phyloP scores from a whole-genome alignment of 306 rosid genomes.

The Acacia confusa region DNA sequence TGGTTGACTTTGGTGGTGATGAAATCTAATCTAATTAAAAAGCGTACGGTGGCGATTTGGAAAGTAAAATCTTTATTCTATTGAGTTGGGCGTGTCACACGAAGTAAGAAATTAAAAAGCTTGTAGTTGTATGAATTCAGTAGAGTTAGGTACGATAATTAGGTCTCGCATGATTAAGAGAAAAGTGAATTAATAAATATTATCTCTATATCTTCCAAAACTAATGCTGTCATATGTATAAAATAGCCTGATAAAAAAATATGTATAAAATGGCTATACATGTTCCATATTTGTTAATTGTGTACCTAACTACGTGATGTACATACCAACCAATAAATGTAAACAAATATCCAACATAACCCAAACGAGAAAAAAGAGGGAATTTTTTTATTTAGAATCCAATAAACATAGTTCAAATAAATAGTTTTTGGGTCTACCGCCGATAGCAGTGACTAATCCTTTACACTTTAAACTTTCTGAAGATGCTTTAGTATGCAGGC shows the following conservation, averaged over 20 bases:
- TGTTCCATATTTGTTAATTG: not conserved
- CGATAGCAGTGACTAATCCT: fast-evolving
- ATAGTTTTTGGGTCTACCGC: no score
- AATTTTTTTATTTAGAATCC: no score
- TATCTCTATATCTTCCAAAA: not conserved
- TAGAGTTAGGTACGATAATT: not conserved
- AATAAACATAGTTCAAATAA: no score
- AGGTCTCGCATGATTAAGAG: not conserved
- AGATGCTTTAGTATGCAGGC: no score
- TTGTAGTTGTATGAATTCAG: no score
- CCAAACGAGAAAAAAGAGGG: no score
- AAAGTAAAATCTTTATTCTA: not conserved
- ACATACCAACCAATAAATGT: not conserved
- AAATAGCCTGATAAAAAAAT: no score
- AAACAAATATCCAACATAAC: not conserved
- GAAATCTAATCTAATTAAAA: not conserved
- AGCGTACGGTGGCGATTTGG: not conserved
- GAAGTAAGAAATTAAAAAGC: not conserved
- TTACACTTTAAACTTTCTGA: no score
- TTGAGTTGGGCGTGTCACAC: not conserved
- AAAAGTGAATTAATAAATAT: not conserved
- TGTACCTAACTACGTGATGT: not conserved
- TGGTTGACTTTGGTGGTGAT: not conserved
- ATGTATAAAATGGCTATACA: no score
- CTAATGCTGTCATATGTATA: not conserved